These are phyloP conservation scores for Beta corolliflora DNA, from an alignment of 179 eudicot genomes.

Conservation along the genomic window DNA sequence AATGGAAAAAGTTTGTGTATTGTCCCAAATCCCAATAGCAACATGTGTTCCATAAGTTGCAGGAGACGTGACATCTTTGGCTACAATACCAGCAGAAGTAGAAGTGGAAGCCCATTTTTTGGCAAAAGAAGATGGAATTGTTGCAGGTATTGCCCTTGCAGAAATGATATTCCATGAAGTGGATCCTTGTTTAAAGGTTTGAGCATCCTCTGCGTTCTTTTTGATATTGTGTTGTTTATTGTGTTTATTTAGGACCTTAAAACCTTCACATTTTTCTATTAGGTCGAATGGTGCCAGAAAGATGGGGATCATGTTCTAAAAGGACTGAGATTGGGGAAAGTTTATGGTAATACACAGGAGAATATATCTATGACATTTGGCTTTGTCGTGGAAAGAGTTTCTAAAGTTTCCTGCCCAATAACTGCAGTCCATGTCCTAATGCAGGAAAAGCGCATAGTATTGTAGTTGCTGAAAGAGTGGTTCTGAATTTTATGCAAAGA, in stretches of 20 bases:
- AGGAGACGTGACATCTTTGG: slow-evolving; percentile 95
- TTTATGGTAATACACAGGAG: slow-evolving; percentile 57
- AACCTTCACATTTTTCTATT: slow-evolving; percentile 26
- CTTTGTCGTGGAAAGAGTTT: not conserved
- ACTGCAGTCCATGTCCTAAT: slow-evolving; percentile 17
- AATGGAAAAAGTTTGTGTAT: not conserved
- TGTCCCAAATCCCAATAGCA: not conserved
- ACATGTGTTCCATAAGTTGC: slow-evolving; percentile 3
- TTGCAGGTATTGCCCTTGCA: slow-evolving; percentile 88
- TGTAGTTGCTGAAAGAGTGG: slow-evolving; percentile 92
- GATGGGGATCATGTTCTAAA: slow-evolving; percentile 87
- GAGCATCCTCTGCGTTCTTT: not conserved
- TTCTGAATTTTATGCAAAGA: slow-evolving; percentile 94
- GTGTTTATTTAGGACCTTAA: slow-evolving; percentile 15
- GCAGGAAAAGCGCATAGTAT: slow-evolving; percentile 89
- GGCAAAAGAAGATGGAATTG: slow-evolving; percentile 88
- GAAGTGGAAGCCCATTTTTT: slow-evolving; percentile 91
- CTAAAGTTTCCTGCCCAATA: not conserved
- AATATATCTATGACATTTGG: not conserved
- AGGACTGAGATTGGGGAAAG: slow-evolving; percentile 87
- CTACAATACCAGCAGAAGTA: slow-evolving; percentile 82
- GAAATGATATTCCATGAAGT: slow-evolving; percentile 88
- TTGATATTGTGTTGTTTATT: slow-evolving; percentile 4
- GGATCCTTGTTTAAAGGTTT: slow-evolving; percentile 86
- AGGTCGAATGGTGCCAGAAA: slow-evolving; percentile 86